phyloP scores from a whole-genome alignment of 2,329 filamentous ascomycete genomes.

The Claviceps capensis region DNA sequence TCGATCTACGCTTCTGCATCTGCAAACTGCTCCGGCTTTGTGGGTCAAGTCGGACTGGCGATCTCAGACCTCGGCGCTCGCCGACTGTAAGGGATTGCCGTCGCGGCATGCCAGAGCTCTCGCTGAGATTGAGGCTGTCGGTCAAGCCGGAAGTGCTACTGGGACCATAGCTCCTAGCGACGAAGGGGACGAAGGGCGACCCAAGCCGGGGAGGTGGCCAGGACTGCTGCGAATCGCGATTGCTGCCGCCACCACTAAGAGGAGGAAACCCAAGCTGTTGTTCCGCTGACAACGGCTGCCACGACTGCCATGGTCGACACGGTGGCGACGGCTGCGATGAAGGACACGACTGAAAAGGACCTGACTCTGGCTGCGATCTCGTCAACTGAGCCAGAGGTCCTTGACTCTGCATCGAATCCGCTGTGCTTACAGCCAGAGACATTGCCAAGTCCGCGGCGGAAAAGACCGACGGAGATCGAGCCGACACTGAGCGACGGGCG shows the following conservation, averaged over 20 bases:
- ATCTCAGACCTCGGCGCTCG: conserved; percentile 35
- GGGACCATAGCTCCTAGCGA: conserved; percentile 46
- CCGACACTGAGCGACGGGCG: conserved; percentile 34
- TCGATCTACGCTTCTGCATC: conserved; percentile 42
- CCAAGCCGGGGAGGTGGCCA: conserved; percentile 25
- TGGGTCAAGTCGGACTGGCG: conserved; percentile 35
- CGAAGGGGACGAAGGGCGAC: conserved; percentile 44
- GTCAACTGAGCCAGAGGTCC: conserved; percentile 48
- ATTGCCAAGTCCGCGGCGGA: conserved; percentile 48
- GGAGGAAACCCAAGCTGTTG: conserved; percentile 1
- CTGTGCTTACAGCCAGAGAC: conserved; percentile 48
- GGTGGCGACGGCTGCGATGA: not conserved
- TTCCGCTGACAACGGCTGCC: not conserved
- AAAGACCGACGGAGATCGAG: conserved; percentile 35
- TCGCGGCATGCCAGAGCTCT: conserved; percentile 20
- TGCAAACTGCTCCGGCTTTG: conserved; percentile 37
- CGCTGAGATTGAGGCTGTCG: conserved; percentile 17
- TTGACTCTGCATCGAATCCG: conserved; percentile 49
- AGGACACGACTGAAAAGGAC: too few relatives aligned
- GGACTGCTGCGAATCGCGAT: conserved; percentile 10
- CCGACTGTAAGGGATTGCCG: conserved; percentile 37
- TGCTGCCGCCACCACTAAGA: conserved; percentile 5
- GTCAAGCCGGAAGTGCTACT: conserved; percentile 40
- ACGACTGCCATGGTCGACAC: not conserved
- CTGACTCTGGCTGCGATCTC: conserved; percentile 20